These are phyloP conservation scores for Annulohypoxylon nitens DNA, from an alignment of 495 filamentous ascomycete species.

Conservation along the genomic window DNA sequence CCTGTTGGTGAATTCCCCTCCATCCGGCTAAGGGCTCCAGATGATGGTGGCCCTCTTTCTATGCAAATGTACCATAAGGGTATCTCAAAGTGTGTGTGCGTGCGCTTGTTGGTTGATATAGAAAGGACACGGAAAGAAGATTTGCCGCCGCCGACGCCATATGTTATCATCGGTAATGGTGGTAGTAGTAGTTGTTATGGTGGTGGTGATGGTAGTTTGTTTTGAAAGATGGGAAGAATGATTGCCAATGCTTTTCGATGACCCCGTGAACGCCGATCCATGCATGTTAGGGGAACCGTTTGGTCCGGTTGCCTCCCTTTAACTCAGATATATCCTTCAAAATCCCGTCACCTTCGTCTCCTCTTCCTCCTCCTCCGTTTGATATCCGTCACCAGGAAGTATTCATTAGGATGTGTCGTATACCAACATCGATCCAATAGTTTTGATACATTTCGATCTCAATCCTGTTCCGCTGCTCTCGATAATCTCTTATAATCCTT, in stretches of 20 bases:
- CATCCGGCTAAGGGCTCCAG: not conserved
- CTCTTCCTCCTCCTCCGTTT: not conserved
- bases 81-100: conserved; percentile 5
- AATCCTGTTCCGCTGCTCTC: not conserved
- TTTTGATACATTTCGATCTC: not conserved
- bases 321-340: not conserved
- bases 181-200: not conserved
- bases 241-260: not conserved
- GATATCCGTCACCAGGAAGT: not conserved
- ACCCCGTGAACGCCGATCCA: conserved; percentile 27
- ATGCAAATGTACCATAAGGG: conserved; percentile 18
- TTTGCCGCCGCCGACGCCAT: not conserved
- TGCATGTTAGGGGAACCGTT: not conserved
- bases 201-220: not conserved
- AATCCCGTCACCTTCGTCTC: no score
- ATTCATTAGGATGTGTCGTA: not conserved
- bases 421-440: conserved; percentile 4
- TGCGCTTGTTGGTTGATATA: not conserved
- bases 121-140: not conserved
- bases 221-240: not conserved
- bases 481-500: not conserved
- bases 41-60: not conserved
- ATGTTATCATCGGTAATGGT: not conserved
- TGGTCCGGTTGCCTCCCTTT: not conserved
- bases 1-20: not conserved